A percentile compares a stretch with the other conserved stretches of the same genome.
phyloP scores from a whole-genome alignment of 139 green algal species.

The Coccomyxa sp. region DNA sequence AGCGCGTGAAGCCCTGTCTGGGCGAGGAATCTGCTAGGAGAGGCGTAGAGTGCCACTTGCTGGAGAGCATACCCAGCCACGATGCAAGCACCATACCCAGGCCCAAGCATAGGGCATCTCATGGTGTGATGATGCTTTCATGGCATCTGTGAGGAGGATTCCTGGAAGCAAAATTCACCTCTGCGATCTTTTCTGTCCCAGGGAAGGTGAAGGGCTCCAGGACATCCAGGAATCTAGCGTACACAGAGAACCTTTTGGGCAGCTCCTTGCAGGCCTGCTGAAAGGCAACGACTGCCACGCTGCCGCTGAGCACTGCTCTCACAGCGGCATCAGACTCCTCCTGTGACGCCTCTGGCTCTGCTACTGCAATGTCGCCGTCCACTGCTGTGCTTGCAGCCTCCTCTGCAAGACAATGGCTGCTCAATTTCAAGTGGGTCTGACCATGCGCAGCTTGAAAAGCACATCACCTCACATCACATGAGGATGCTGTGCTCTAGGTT shows the following conservation, averaged over 20 bases:
- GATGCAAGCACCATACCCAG: background rate
- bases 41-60: background rate
- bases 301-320: background rate
- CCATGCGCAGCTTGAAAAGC: background rate
- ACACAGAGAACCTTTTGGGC: constrained; percentile 39
- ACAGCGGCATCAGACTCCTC: background rate
- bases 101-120: background rate
- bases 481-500: background rate
- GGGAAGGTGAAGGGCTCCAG: constrained; percentile 46
- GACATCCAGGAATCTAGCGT: constrained; percentile 45
- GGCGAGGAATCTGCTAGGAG: background rate
- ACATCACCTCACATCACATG: background rate
- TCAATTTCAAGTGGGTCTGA: background rate
- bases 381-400: background rate
- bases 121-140: background rate
- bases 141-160: no score
- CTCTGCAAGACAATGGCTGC: background rate
- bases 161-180: background rate
- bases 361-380: background rate
- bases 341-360: constrained; percentile 8
- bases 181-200: constrained; percentile 23
- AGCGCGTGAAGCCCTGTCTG: no score
- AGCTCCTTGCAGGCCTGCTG: constrained; percentile 40
- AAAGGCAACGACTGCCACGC: background rate
- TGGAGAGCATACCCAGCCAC: background rate